phyloP scores from a whole-genome alignment of 225 moss, liverwort and hornwort genomes.

The Straminergon stramineum region DNA sequence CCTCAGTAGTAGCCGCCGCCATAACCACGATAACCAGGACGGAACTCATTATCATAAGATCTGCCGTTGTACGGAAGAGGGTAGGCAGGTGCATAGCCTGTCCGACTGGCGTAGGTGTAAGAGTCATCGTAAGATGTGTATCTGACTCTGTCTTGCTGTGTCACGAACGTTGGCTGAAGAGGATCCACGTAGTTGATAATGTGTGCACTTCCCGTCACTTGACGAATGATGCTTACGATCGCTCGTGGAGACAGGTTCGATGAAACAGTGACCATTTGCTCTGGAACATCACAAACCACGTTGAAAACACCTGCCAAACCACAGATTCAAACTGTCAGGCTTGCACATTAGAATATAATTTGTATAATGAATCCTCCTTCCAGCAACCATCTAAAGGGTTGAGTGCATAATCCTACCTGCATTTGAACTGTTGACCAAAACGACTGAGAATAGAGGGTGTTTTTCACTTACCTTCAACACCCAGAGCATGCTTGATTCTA shows the following conservation, averaged over 20 bases:
- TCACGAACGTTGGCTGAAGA: slow-evolving; percentile 12
- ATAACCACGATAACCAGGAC: neutral
- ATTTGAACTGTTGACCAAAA: neutral
- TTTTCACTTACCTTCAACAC: slow-evolving; percentile 9
- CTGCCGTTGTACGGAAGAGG: slow-evolving; percentile 19
- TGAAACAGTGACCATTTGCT: slow-evolving; percentile 23
- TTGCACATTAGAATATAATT: neutral
- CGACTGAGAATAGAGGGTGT: neutral
- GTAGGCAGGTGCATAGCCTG: slow-evolving; percentile 6
- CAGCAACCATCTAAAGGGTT: neutral
- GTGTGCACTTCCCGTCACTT: slow-evolving; percentile 12
- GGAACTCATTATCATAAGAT: slow-evolving; percentile 36
- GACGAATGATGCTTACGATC: slow-evolving; percentile 9
- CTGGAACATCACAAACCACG: slow-evolving; percentile 29
- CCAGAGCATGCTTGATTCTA: slow-evolving; percentile 26
- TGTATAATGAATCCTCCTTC: neutral
- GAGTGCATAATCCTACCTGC: neutral
- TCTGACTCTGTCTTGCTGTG: slow-evolving; percentile 9
- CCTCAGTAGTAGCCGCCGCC: slow-evolving; percentile 14
- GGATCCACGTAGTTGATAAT: slow-evolving; percentile 31
- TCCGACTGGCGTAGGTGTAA: slow-evolving; percentile 12
- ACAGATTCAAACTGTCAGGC: neutral
- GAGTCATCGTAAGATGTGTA: slow-evolving; percentile 37
- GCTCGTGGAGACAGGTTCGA: slow-evolving; percentile 11
- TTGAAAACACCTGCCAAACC: slow-evolving; percentile 19